phyloP scores from a whole-genome alignment of 306 rosid genomes.

The Castanea mollissima region DNA sequence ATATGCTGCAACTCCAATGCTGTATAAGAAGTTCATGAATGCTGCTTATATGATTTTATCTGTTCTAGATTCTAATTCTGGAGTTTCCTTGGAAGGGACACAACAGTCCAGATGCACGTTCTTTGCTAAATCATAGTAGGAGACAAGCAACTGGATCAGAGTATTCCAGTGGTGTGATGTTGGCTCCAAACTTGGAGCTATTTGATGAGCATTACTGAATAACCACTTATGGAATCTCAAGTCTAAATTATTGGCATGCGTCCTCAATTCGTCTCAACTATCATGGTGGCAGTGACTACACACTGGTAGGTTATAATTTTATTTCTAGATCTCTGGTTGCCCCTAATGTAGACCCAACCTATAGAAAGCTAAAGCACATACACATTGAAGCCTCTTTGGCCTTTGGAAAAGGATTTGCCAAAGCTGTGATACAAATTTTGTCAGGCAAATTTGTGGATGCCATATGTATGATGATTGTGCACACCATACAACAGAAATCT shows the following conservation, averaged over 20 bases:
- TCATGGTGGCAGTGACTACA: slow-evolving; percentile 27
- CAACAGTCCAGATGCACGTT: slow-evolving; percentile 30
- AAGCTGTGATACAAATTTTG: not conserved
- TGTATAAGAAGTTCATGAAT: not conserved
- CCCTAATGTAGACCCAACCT: not conserved
- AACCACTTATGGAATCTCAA: slow-evolving; percentile 25
- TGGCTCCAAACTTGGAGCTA: slow-evolving; percentile 12
- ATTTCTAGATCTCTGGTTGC: not conserved
- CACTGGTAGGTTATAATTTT: slow-evolving; percentile 9
- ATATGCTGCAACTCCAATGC: not conserved
- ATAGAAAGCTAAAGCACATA: not conserved
- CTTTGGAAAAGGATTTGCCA: not conserved
- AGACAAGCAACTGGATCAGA: slow-evolving; percentile 11
- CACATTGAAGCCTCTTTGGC: not conserved
- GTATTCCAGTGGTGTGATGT: not conserved
- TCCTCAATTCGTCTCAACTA: slow-evolving; percentile 28
- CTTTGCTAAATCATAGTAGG: slow-evolving; percentile 21
- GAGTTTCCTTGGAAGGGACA: not conserved
- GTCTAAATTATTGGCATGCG: slow-evolving; percentile 33
- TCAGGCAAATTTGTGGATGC: slow-evolving; percentile 18
- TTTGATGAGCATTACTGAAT: slow-evolving; percentile 7
- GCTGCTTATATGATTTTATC: not conserved
- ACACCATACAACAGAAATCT: slow-evolving; percentile 36
- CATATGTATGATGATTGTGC: slow-evolving; percentile 28
- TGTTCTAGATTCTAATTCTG: not conserved